Conservation (phyloP, 2,329 filamentous ascomycete genomes). For the Corniculantispora saksenae region DNA sequence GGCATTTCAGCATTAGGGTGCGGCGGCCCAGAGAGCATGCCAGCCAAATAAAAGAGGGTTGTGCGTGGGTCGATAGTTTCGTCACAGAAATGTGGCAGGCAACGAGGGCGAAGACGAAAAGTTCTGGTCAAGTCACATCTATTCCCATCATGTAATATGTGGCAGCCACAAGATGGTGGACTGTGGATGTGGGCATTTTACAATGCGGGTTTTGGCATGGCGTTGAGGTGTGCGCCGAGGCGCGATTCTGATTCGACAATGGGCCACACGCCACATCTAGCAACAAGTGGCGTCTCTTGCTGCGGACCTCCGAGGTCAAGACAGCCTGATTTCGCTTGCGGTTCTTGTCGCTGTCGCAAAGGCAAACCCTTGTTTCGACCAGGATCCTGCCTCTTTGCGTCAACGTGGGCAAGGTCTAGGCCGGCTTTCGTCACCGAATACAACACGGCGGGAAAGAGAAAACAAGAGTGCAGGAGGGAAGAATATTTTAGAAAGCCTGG, state of each 20-base stretch:
- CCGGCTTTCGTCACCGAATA: not conserved
- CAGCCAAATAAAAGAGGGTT: not conserved
- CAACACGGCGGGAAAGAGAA: not conserved
- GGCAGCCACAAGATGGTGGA: not conserved
- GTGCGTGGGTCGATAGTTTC: slow-evolving; percentile 6
- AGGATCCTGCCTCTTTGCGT: not conserved
- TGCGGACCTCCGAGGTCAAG: not conserved
- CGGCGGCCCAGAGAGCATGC: not conserved
- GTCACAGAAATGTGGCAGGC: slow-evolving; percentile 9
- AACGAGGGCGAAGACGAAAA: not conserved
- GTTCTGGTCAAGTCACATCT: not conserved
- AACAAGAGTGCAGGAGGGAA: not conserved
- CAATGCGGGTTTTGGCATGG: not conserved
- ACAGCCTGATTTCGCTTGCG: not conserved
- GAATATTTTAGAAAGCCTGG: not conserved
- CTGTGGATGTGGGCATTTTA: not conserved
- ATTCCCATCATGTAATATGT: not conserved
- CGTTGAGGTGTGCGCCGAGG: slow-evolving; percentile 6
- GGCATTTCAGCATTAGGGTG: not conserved
- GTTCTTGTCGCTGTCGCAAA: not conserved
- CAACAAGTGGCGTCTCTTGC: not conserved
- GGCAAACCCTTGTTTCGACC: not conserved
- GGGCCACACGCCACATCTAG: not conserved
- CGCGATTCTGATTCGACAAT: slow-evolving; percentile 12
- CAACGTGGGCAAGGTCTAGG: not conserved